Percentiles rank a stretch among this genome's conserved stretches.
Evolutionary conservation across 495 filamentous ascomycete species (phyloP).

Genomic region (Aspergillus panamensis): DNA sequence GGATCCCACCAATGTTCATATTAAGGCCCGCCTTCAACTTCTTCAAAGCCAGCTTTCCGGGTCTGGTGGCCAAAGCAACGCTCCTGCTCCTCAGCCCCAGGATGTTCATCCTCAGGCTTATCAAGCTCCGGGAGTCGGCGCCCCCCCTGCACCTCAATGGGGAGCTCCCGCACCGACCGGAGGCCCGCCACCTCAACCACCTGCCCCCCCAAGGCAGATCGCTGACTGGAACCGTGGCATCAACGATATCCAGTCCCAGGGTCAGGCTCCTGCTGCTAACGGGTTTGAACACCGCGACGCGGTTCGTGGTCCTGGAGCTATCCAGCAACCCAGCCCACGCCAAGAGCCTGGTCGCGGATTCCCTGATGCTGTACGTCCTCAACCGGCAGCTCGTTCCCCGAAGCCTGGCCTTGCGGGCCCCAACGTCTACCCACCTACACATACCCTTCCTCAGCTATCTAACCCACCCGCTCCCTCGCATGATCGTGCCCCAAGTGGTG

Average conservation of each 20-base stretch:
- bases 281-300: slow-evolving; percentile 76
- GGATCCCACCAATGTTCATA: slow-evolving; percentile 89
- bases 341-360: slow-evolving; percentile 70
- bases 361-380: slow-evolving; percentile 64
- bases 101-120: slow-evolving; percentile 87
- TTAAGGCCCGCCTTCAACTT: slow-evolving; percentile 89
- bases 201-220: slow-evolving; percentile 56
- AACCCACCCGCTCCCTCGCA: slow-evolving; percentile 50
- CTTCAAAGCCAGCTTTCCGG: slow-evolving; percentile 74
- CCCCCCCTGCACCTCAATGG: slow-evolving; percentile 83
- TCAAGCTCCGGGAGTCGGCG: slow-evolving; percentile 65
- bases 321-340: slow-evolving; percentile 64
- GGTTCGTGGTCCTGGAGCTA: slow-evolving; percentile 59
- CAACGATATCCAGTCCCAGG: slow-evolving; percentile 67
- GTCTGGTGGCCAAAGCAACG: slow-evolving; percentile 60
- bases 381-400: slow-evolving; percentile 59
- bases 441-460: slow-evolving; percentile 59
- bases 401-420: slow-evolving; percentile 56
- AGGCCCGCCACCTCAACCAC: slow-evolving; percentile 56
- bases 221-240: slow-evolving; percentile 74
- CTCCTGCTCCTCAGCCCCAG: slow-evolving; percentile 71
- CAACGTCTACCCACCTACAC: slow-evolving; percentile 58
- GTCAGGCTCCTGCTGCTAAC: slow-evolving; percentile 62
- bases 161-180: slow-evolving; percentile 63
- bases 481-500: slow-evolving; percentile 56